phyloP scores from a whole-genome alignment of 345 rosid genomes.

The Acer negundo region DNA sequence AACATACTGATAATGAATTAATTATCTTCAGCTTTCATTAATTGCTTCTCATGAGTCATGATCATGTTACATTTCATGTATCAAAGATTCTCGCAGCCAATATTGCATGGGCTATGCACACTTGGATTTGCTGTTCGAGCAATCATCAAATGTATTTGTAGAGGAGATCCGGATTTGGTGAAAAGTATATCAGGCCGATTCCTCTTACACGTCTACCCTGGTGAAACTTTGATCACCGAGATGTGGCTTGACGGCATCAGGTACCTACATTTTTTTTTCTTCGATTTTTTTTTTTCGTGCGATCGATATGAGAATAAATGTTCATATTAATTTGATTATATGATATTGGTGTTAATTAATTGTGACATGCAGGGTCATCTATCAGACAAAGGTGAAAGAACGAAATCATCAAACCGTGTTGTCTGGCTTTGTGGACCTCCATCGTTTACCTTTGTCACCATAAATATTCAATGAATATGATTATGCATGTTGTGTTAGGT shows the following conservation, averaged over 20 bases:
- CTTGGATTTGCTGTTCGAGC: constrained; percentile 86
- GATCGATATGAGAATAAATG: background rate
- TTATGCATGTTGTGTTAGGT: background rate
- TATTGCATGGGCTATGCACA: constrained; percentile 87
- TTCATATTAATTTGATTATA: background rate
- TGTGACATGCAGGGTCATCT: constrained; percentile 59
- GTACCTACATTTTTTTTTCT: constrained; percentile 27
- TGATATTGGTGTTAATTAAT: constrained; percentile 6
- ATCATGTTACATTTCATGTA: no score
- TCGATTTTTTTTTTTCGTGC: background rate
- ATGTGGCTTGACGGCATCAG: constrained; percentile 87
- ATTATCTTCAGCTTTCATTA: no score
- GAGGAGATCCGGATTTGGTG: constrained; percentile 60
- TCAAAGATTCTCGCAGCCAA: constrained; percentile 73
- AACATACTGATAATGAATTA: no score
- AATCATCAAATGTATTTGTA: constrained; percentile 70
- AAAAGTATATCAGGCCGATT: constrained; percentile 68
- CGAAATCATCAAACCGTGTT: constrained; percentile 54
- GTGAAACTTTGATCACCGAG: constrained; percentile 75
- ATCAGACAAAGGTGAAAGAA: constrained; percentile 69
- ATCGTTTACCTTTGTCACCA: constrained; percentile 43
- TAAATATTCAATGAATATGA: constrained; percentile 25
- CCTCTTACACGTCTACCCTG: constrained; percentile 79
- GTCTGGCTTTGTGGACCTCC: constrained; percentile 67
- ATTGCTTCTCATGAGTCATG: no score